phyloP scores from a whole-genome alignment of 148 eudicot species.

The Polygonum aviculare region DNA sequence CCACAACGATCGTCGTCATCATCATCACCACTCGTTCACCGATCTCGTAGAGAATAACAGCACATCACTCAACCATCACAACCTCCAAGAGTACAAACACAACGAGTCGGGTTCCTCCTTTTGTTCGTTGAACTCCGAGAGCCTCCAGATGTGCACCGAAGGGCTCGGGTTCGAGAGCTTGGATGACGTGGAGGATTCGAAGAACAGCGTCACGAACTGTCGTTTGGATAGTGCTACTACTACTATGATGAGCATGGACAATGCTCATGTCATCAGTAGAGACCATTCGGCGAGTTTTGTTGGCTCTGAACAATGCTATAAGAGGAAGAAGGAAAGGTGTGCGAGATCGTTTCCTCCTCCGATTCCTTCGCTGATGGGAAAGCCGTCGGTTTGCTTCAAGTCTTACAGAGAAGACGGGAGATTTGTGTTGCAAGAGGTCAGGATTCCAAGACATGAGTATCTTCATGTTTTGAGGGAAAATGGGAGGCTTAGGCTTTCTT shows the following conservation, averaged over 20 bases:
- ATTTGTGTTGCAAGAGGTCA: slow-evolving; percentile 57
- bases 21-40: slow-evolving; percentile 37
- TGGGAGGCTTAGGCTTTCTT: slow-evolving; percentile 59
- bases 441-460: slow-evolving; percentile 49
- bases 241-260: neutral
- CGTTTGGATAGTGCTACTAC: neutral
- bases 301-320: neutral
- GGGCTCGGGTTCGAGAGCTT: slow-evolving; percentile 85
- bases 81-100: neutral
- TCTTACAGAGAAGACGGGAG: slow-evolving; percentile 61
- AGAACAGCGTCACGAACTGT: neutral
- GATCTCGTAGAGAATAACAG: slow-evolving; percentile 47
- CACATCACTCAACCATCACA: neutral
- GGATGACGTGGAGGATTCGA: slow-evolving; percentile 50
- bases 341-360: slow-evolving; percentile 60
- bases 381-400: slow-evolving; percentile 58
- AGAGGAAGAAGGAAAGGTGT: neutral
- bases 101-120: neutral
- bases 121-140: slow-evolving; percentile 41
- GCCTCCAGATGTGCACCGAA: slow-evolving; percentile 76
- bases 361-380: slow-evolving; percentile 65
- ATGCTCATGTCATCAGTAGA: neutral
- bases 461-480: slow-evolving; percentile 63
- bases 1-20: slow-evolving; percentile 17
- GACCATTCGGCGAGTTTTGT: neutral